Percentiles rank a stretch among this genome's conserved stretches.
Conservation (phyloP, 2,329 filamentous ascomycete genomes). For the Calonectria crousiana region DNA sequence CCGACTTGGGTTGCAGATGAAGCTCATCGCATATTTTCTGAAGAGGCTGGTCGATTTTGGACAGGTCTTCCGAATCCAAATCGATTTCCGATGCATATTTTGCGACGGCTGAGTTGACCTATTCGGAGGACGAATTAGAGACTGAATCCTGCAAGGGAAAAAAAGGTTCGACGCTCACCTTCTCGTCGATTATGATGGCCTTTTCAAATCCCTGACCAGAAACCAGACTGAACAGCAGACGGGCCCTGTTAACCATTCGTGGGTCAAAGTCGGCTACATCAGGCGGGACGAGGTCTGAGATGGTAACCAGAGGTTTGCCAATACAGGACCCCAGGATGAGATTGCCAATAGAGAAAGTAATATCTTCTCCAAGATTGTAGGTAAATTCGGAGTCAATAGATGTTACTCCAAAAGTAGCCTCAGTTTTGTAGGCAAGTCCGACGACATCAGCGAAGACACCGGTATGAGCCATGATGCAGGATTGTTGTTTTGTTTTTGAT, state of each 20-base stretch:
- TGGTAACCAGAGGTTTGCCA: neutral
- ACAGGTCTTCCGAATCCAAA: neutral
- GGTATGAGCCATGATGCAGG: neutral
- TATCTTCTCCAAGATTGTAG: neutral
- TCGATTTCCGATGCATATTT: neutral
- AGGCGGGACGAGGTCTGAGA: neutral
- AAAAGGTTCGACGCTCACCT: neutral
- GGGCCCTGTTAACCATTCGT: neutral
- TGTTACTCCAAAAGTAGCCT: neutral
- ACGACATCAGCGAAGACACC: neutral
- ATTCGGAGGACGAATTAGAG: neutral
- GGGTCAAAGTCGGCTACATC: neutral
- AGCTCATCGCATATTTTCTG: neutral
- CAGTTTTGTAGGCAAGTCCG: neutral
- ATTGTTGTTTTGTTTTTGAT: neutral
- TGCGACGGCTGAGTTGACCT: neutral
- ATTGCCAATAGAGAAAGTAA: neutral
- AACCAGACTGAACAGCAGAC: neutral
- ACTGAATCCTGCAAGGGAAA: neutral
- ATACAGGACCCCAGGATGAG: neutral
- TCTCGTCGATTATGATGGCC: neutral
- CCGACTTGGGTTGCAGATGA: neutral
- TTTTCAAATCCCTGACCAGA: neutral
- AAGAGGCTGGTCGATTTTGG: neutral
- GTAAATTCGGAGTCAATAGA: neutral